Conservation (phyloP, 306 rosid genomes). For the Casuarina glauca region DNA sequence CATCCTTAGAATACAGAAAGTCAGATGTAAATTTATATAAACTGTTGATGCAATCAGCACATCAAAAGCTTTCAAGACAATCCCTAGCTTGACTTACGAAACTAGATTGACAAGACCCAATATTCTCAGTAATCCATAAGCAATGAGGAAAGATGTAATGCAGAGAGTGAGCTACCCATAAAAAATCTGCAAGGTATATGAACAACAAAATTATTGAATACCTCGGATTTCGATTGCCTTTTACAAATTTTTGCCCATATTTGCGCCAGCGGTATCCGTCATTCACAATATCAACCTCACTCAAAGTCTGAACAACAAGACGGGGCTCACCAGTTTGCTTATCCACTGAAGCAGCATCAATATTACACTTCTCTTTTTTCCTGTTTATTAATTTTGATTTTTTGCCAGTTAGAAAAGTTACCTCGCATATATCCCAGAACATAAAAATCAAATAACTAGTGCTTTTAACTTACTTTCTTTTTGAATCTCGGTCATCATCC, state of each 20-base stretch:
- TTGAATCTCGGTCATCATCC: slow-evolving; percentile 54
- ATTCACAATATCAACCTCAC: slow-evolving; percentile 78
- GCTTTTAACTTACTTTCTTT: slow-evolving; percentile 67
- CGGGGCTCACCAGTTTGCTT: slow-evolving; percentile 56
- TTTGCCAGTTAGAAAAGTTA: slow-evolving; percentile 25
- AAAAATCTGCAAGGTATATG: not conserved
- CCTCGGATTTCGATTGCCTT: slow-evolving; percentile 89
- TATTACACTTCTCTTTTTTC: slow-evolving; percentile 52
- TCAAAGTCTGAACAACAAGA: slow-evolving; percentile 62
- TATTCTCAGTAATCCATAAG: not conserved
- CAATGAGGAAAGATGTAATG: slow-evolving; percentile 4
- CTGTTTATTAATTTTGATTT: slow-evolving; percentile 38
- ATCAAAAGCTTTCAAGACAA: not conserved
- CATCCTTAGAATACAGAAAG: not conserved
- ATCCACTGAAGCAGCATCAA: slow-evolving; percentile 35
- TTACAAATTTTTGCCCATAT: slow-evolving; percentile 89
- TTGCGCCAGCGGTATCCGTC: slow-evolving; percentile 98
- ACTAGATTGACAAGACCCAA: not conserved
- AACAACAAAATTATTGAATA: slow-evolving; percentile 37
- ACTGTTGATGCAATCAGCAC: not conserved
- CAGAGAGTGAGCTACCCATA: slow-evolving; percentile 2
- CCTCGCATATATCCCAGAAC: slow-evolving; percentile 13
- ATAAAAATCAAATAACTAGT: slow-evolving; percentile 8
- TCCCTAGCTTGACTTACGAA: not conserved
- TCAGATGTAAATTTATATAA: not conserved